Base-by-base conservation (phyloP, 2,329 filamentous ascomycete species). In the Curvularia eragrostidis region DNA sequence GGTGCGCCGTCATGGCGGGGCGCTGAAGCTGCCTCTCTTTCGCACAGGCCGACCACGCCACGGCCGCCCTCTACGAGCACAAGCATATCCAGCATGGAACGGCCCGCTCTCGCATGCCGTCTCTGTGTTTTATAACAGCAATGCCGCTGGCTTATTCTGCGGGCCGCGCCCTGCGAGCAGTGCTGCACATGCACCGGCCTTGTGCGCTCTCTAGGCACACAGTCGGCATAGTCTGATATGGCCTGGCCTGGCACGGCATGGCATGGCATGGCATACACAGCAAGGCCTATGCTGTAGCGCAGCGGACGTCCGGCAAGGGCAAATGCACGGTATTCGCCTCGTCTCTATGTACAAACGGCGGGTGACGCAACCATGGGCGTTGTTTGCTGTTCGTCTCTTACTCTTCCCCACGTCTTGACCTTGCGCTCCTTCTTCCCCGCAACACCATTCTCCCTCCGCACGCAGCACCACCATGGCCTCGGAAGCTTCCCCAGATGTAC, bases 401-500 rank as follows among this genome's bases (percentile, higher is more conserved):
- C 56, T 61, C 62, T 60, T 62, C 41, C 41, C 41, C 41, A 56
- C 65, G 61, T 64, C 39, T 53, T 44, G 32, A 53, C 26, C 42
- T 51, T 34, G 38, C 53, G 26, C 28, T 19, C 38, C 50, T 48
- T 32, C 41, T 56, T 43, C 54, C 57, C 61, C 56, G 56, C 61
- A 62, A 55, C 58, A 54, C 54, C 54, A 62, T 50, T 30, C 10
- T 52, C 26, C 15, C 41, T 6, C 26, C 21, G n/a, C 7, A 36
- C 56, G 38, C 36, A 58, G 39, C 41, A 54, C 15, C 55, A 65
- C 34, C 48, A 77, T 76, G 74, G 66, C 71, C 8, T 62, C 62
- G 1, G 66, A 69, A 38, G 58, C 69, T 19, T 70, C 67, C 19
- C 70, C 73, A 24, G 72, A 74, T 61, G 64, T 69, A 15, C 73